Evolutionary conservation across 805 yeast species (phyloP).

Genomic region (Candida hispaniensis): DNA sequence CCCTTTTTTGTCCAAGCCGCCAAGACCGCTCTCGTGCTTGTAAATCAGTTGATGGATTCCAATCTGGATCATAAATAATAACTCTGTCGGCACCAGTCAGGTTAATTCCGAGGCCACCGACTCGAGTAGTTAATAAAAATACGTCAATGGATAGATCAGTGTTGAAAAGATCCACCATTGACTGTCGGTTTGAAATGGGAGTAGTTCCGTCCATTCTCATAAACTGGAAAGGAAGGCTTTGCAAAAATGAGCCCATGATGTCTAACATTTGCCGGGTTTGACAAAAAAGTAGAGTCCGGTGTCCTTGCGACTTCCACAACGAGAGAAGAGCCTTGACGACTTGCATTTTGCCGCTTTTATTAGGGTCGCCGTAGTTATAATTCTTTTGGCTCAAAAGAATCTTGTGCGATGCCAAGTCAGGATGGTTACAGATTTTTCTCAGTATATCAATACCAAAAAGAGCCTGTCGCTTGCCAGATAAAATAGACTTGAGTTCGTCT

Average conservation of each 20-base stretch:
- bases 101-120: constrained; percentile 92
- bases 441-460: constrained; percentile 82
- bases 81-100: constrained; percentile 92
- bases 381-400: constrained; percentile 27
- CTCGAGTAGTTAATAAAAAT: constrained; percentile 82
- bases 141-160: constrained; percentile 44
- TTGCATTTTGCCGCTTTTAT: constrained; percentile 77
- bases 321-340: constrained; percentile 66
- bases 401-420: constrained; percentile 58
- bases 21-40: constrained; percentile 97
- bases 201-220: constrained; percentile 94
- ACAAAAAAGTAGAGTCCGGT: constrained; percentile 74
- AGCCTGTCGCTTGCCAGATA: constrained; percentile 68
- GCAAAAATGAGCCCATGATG: constrained; percentile 62
- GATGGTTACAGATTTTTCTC: constrained; percentile 92
- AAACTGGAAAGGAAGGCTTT: constrained; percentile 35
- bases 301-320: constrained; percentile 67
- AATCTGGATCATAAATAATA: constrained; percentile 90
- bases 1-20: constrained; percentile 90
- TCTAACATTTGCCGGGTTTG: constrained; percentile 93
- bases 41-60: constrained; percentile 97
- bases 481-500: constrained; percentile 60
- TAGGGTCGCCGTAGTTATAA: constrained; percentile 36
- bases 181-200: constrained; percentile 63
- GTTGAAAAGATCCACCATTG: constrained; percentile 72